These are phyloP conservation scores for Soucietia sequanensis DNA, from an alignment of 805 yeast species.

Conservation along the genomic window DNA sequence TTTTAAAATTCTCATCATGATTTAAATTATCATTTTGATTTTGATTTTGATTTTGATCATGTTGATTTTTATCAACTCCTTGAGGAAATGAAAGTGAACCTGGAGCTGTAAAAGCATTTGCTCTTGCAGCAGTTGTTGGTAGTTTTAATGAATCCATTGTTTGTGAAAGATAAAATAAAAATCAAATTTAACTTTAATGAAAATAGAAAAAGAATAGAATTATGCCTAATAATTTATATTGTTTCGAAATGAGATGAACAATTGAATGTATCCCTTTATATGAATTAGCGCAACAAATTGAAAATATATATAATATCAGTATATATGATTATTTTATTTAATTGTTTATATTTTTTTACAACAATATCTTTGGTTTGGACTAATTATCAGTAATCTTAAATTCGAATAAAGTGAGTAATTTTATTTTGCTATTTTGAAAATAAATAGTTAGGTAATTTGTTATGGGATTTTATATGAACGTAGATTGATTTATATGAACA, in stretches of 20 bases:
- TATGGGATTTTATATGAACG: too few species aligned
- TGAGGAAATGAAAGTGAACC: conserved; percentile 64
- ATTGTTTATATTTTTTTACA: too few species aligned
- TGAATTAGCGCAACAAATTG: conserved; percentile 2
- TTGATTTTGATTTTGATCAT: conserved; percentile 13
- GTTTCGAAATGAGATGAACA: conserved; percentile 33
- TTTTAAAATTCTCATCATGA: conserved; percentile 10
- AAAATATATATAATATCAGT: too few species aligned
- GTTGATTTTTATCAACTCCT: conserved; percentile 31
- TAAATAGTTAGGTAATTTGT: too few species aligned
- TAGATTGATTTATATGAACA: too few species aligned
- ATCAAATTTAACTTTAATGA: too few species aligned
- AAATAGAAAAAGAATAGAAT: conserved; percentile 40
- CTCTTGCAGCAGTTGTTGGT: conserved; percentile 77
- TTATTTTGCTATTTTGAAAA: too few species aligned
- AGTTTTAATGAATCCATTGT: conserved; percentile 69
- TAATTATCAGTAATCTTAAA: too few species aligned
- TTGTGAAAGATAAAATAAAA: too few species aligned
- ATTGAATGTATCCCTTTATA: conserved; percentile 43
- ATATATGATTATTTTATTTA: too few species aligned
- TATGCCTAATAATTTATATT: neutral
- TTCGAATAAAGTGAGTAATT: too few species aligned
- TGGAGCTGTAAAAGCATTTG: conserved; percentile 68
- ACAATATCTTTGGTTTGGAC: too few species aligned
- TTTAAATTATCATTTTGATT: conserved; percentile 11